A percentile compares a stretch with the other conserved stretches of the same genome.
phyloP scores from a whole-genome alignment of 768 basidiomycete genomes.

The Dacryopinax spathularia region DNA sequence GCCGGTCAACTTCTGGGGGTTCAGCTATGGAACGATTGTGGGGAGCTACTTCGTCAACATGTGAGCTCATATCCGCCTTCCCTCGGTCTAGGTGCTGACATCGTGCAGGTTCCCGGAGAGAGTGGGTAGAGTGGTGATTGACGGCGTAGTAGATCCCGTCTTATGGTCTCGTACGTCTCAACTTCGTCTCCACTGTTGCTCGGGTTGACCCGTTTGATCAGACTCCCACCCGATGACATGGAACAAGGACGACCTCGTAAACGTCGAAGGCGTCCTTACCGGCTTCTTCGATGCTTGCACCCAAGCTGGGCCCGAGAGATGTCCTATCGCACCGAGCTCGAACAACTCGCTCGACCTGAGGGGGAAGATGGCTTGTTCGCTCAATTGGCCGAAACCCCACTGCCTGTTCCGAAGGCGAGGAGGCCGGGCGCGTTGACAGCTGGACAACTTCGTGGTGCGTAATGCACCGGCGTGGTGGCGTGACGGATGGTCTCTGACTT shows the following conservation, averaged over 20 bases:
- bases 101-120: slow-evolving; percentile 21
- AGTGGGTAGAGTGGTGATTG: slow-evolving; percentile 21
- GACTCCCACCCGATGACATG: background rate
- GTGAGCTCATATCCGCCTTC: slow-evolving; percentile 10
- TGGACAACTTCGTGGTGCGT: slow-evolving; percentile 19
- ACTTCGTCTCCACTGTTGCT: slow-evolving; percentile 10
- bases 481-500: background rate
- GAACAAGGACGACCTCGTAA: slow-evolving; percentile 14
- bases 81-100: background rate
- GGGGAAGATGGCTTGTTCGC: slow-evolving; percentile 14
- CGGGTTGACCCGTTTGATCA: background rate
- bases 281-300: slow-evolving; percentile 20
- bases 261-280: slow-evolving; percentile 18
- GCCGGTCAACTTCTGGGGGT: slow-evolving; percentile 23
- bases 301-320: slow-evolving; percentile 20
- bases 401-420: slow-evolving; percentile 17
- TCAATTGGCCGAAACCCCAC: slow-evolving; percentile 17
- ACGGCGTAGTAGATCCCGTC: slow-evolving; percentile 23
- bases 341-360: slow-evolving; percentile 11
- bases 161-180: slow-evolving; percentile 17
- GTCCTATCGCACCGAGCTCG: slow-evolving; percentile 17
- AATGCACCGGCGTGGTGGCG: background rate
- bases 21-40: slow-evolving; percentile 23
- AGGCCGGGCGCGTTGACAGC: slow-evolving; percentile 20
- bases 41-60: slow-evolving; percentile 25